These are phyloP conservation scores for Westerdykella sp. DNA, from an alignment of 2,329 filamentous ascomycete genomes.

Conservation along the genomic window DNA sequence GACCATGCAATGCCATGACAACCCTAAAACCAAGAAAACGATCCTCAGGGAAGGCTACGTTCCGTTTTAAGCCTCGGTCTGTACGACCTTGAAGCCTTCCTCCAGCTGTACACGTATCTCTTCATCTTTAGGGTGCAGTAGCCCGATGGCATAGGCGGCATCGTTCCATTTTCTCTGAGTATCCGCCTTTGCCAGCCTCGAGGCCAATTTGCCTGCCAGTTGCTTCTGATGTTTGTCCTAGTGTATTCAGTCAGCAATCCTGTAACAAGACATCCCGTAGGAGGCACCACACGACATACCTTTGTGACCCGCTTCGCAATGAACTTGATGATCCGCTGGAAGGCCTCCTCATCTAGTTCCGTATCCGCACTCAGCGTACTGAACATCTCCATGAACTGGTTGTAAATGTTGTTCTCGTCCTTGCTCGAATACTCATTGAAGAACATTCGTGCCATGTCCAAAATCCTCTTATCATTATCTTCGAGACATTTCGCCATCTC, in stretches of 20 bases:
- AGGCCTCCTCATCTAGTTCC: constrained; percentile 73
- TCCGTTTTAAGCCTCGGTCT: constrained; percentile 33
- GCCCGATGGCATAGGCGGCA: constrained; percentile 82
- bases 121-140: constrained; percentile 89
- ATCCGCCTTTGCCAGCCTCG: constrained; percentile 76
- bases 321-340: constrained; percentile 85
- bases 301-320: constrained; percentile 95
- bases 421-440: constrained; percentile 96
- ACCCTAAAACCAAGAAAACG: no score
- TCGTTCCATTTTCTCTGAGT: constrained; percentile 97
- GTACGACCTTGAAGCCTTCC: constrained; percentile 61
- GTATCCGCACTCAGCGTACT: constrained; percentile 79
- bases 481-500: constrained; percentile 99
- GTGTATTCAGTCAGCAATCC: constrained; percentile 10
- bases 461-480: constrained; percentile 89
- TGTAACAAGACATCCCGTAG: no score
- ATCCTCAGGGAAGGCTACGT: no score
- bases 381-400: constrained; percentile 99
- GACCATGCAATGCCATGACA: no score
- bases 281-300: constrained; percentile 47
- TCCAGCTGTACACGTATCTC: constrained; percentile 72
- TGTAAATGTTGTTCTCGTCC: constrained; percentile 90
- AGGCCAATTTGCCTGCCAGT: constrained; percentile 84
- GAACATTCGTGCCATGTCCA: constrained; percentile 94
- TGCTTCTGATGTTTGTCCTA: constrained; percentile 97